Conservation (phyloP, 2,329 filamentous ascomycete genomes). For the Parafenestella ontariensis region DNA sequence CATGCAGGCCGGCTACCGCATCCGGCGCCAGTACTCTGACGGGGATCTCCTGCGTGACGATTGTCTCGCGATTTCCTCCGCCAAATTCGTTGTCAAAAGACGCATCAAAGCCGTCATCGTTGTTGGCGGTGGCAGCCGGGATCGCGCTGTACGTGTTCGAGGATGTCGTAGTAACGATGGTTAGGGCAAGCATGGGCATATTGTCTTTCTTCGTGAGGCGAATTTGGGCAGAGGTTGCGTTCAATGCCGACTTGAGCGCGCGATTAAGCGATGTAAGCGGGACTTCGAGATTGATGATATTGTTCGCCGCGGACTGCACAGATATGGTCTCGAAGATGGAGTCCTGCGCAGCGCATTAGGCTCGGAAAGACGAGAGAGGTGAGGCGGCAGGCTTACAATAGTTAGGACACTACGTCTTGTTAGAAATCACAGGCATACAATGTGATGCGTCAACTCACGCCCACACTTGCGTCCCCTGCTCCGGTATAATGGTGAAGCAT, state of each 20-base stretch:
- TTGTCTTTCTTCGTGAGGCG: constrained; percentile 93
- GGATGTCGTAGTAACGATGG: constrained; percentile 77
- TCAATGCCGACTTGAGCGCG: constrained; percentile 86
- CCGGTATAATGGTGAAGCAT: constrained; percentile 94
- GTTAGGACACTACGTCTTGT: constrained; percentile 47
- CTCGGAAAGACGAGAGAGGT: background rate
- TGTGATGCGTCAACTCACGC: constrained; percentile 65
- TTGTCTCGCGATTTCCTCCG: constrained; percentile 77
- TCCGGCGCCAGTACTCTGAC: constrained; percentile 85
- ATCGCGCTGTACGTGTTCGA: constrained; percentile 55
- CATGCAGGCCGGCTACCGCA: constrained; percentile 89
- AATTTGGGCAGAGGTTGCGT: constrained; percentile 81
- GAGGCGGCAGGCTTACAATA: constrained; percentile 49
- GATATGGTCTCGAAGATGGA: constrained; percentile 89
- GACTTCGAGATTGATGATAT: constrained; percentile 96
- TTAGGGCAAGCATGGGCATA: constrained; percentile 85
- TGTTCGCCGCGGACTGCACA: constrained; percentile 84
- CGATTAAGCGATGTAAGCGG: constrained; percentile 87
- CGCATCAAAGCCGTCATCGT: constrained; percentile 36
- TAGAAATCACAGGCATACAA: constrained; percentile 23
- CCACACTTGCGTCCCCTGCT: constrained; percentile 96
- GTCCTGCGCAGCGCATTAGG: constrained; percentile 61
- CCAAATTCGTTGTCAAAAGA: constrained; percentile 33
- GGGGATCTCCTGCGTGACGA: constrained; percentile 96
- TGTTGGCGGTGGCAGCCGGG: constrained; percentile 31